phyloP scores from a whole-genome alignment of 1,284 basidiomycete species.

The Filobasidium uniguttulatum region DNA sequence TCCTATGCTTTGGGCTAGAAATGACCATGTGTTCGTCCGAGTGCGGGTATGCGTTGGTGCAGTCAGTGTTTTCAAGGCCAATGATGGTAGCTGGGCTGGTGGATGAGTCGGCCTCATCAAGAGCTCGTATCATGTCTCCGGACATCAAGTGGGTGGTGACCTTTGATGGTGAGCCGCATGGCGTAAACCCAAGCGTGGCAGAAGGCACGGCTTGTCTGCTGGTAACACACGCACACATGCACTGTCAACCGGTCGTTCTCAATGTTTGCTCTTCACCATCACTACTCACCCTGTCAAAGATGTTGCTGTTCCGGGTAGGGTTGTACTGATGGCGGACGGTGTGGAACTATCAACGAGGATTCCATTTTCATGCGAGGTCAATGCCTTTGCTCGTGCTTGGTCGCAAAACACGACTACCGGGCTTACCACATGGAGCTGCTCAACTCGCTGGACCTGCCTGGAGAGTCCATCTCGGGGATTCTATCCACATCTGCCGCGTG shows the following conservation, averaged over 20 bases:
- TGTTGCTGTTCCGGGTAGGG: background rate
- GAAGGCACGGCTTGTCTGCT: too few relatives aligned
- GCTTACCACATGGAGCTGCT: slow-evolving; percentile 7
- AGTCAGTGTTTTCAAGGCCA: too few relatives aligned
- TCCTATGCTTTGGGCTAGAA: background rate
- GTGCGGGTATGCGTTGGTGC: too few relatives aligned
- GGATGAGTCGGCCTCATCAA: too few relatives aligned
- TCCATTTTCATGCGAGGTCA: too few relatives aligned
- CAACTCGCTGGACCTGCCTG: slow-evolving; percentile 8
- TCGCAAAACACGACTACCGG: background rate
- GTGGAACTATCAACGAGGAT: background rate
- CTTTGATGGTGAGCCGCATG: background rate
- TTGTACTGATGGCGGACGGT: background rate
- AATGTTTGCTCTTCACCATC: too few relatives aligned
- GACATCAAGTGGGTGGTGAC: too few relatives aligned
- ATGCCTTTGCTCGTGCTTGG: too few relatives aligned
- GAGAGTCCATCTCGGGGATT: slow-evolving; percentile 8
- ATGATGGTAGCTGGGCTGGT: too few relatives aligned
- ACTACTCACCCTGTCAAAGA: slow-evolving; percentile 1
- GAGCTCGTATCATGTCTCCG: too few relatives aligned
- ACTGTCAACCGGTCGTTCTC: too few relatives aligned
- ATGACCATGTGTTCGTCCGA: background rate
- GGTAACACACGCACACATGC: too few relatives aligned
- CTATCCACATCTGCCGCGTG: background rate
- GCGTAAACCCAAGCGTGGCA: background rate